Evolutionary conservation across 495 filamentous ascomycete species (phyloP).

Genomic region (Neurospora tetraspora): DNA sequence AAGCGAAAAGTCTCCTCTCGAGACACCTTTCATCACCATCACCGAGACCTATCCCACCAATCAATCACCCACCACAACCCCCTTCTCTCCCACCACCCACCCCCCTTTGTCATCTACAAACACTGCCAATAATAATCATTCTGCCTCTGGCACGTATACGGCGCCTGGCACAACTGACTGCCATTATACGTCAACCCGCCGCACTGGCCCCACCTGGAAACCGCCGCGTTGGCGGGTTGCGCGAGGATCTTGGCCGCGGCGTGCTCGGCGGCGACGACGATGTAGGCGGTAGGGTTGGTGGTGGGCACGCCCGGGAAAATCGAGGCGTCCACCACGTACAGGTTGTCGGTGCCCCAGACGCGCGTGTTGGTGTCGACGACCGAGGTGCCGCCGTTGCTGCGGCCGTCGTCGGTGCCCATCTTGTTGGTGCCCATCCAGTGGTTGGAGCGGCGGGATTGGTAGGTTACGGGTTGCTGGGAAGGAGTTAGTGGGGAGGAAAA

Average conservation of each 20-base stretch:
- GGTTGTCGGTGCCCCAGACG: conserved; percentile 63
- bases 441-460: conserved; percentile 50
- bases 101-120: conserved; percentile 2
- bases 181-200: conserved; percentile 28
- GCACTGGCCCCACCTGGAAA: conserved; percentile 28
- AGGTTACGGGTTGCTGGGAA: conserved; percentile 6
- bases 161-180: conserved; percentile 11
- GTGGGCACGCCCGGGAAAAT: conserved; percentile 54
- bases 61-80: not conserved
- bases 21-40: not conserved
- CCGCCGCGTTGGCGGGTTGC: conserved; percentile 14
- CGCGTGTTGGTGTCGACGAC: conserved; percentile 63
- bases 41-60: not conserved
- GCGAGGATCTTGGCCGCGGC: conserved; percentile 41
- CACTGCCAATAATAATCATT: conserved; percentile 25
- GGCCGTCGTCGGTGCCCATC: conserved; percentile 58
- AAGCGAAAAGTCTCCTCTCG: not conserved
- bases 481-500: no score
- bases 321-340: conserved; percentile 53
- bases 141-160: conserved; percentile 10
- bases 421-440: conserved; percentile 61
- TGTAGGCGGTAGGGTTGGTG: conserved; percentile 50
- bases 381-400: conserved; percentile 43
- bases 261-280: conserved; percentile 48
- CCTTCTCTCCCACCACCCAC: not conserved